These are phyloP conservation scores for Gossypium mustelinum DNA, from an alignment of 345 rosid species.

Conservation along the genomic window DNA sequence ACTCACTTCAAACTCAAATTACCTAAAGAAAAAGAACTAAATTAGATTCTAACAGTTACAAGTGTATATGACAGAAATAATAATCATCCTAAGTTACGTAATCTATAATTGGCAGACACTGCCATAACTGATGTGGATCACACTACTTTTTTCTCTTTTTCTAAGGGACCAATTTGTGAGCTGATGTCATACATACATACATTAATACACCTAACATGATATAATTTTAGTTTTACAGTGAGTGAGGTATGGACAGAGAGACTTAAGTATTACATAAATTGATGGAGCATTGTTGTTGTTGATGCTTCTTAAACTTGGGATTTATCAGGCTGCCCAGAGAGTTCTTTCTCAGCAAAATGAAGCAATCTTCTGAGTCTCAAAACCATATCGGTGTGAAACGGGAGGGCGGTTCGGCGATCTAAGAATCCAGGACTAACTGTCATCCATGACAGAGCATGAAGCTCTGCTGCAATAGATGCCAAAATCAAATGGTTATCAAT, in stretches of 20 bases:
- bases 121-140: conserved; percentile 13
- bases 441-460: conserved; percentile 98
- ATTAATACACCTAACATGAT: conserved; percentile 10
- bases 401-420: conserved; percentile 83
- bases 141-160: conserved; percentile 13
- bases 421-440: conserved; percentile 84
- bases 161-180: neutral
- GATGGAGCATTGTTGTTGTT: neutral
- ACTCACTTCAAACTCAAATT: too few species aligned
- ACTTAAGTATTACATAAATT: neutral
- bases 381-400: conserved; percentile 95
- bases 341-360: conserved; percentile 92
- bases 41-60: too few species aligned
- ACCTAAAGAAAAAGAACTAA: too few species aligned
- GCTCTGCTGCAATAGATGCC: conserved; percentile 81
- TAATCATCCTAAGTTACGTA: neutral
- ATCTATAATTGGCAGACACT: neutral
- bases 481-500: conserved; percentile 75
- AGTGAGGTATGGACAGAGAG: neutral
- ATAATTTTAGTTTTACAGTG: conserved; percentile 25
- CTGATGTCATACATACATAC: conserved; percentile 14
- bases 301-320: conserved; percentile 16
- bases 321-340: conserved; percentile 48
- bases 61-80: neutral
- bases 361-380: conserved; percentile 89